A percentile compares a stretch with the other conserved stretches of the same genome.
phyloP scores from a whole-genome alignment of 495 filamentous ascomycete species.

The Pyronema domesticum region DNA sequence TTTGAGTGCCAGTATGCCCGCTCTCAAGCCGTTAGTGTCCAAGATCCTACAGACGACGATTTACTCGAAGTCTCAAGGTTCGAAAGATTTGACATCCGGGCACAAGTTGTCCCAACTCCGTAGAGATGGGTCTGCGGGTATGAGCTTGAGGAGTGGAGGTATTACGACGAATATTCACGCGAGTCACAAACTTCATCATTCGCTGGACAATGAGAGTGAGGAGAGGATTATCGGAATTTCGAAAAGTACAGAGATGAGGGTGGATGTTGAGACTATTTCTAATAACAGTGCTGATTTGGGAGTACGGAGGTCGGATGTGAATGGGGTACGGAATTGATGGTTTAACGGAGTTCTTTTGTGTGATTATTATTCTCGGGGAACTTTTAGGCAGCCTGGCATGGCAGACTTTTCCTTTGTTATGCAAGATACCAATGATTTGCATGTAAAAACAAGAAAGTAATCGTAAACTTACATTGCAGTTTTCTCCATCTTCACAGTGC shows the following conservation, averaged over 20 bases:
- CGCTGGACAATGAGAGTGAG: slow-evolving; percentile 1
- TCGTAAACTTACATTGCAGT: too few relatives aligned
- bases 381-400: too few relatives aligned
- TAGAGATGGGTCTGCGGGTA: not conserved
- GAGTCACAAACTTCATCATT: too few relatives aligned
- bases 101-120: not conserved
- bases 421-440: too few relatives aligned
- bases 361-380: too few relatives aligned
- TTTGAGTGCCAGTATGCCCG: slow-evolving; percentile 13
- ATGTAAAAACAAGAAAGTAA: too few relatives aligned
- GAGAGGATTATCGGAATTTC: not conserved
- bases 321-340: too few relatives aligned
- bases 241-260: not conserved
- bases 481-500: too few relatives aligned
- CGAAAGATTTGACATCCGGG: not conserved
- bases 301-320: not conserved
- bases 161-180: too few relatives aligned
- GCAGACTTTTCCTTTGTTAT: too few relatives aligned
- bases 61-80: not conserved
- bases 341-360: too few relatives aligned
- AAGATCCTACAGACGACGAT: slow-evolving; percentile 11
- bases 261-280: not conserved
- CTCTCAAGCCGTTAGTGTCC: slow-evolving; percentile 13
- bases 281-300: not conserved
- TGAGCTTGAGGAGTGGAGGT: not conserved